These are phyloP conservation scores for Tetraselmis striata DNA, from an alignment of 139 green algal species.

Conservation along the genomic window DNA sequence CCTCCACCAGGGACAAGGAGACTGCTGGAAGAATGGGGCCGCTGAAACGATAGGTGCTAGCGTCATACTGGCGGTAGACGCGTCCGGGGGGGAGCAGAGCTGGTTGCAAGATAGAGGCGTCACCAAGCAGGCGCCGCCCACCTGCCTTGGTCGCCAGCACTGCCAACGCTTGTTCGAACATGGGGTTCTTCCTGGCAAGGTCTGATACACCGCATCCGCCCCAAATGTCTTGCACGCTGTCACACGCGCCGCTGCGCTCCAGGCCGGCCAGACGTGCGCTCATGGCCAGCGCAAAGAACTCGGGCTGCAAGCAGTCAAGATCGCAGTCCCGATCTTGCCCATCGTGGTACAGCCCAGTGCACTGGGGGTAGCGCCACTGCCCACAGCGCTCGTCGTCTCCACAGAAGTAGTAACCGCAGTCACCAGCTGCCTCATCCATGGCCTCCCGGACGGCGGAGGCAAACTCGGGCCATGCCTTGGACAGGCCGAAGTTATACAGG, in stretches of 20 bases:
- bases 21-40: no score
- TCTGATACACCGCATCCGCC: not conserved
- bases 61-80: not conserved
- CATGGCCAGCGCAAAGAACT: not conserved
- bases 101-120: not conserved
- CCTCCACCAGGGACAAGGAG: no score
- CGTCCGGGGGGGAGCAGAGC: not conserved
- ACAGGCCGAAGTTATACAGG: not conserved
- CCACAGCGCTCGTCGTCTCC: not conserved
- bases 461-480: not conserved
- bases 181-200: not conserved
- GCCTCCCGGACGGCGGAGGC: not conserved
- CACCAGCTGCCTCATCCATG: not conserved
- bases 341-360: not conserved
- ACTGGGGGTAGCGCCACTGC: not conserved
- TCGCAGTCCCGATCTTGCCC: not conserved
- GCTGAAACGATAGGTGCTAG: not conserved
- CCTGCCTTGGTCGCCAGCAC: not conserved
- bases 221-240: not conserved
- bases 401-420: not conserved
- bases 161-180: not conserved
- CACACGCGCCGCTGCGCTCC: not conserved
- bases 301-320: not conserved
- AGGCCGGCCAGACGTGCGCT: not conserved
- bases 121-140: not conserved